Evolutionary conservation across 371 early-diverging fungal species (phyloP).

Genomic region (Vairimorpha ceranae): DNA sequence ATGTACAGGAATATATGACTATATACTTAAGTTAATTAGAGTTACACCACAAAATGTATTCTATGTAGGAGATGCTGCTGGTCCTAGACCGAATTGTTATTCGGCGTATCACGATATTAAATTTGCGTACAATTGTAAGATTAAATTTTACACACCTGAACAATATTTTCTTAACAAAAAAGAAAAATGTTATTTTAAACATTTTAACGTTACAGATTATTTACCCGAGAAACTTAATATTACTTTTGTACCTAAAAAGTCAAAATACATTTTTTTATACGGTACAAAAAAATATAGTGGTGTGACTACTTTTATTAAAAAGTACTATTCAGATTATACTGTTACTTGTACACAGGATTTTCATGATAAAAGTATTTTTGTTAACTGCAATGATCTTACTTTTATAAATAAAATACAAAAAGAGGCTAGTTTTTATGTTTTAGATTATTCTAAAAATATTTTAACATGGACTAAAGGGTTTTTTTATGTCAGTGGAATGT

Average conservation of each 20-base stretch:
- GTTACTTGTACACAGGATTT: neutral
- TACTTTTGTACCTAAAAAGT: neutral
- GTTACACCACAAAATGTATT: neutral
- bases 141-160: conserved; percentile 41
- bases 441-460: conserved; percentile 20
- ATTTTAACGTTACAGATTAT: neutral
- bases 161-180: conserved; percentile 13
- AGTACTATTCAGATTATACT: conserved; percentile 15
- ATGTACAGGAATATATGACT: conserved; percentile 26
- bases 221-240: too few relatives aligned
- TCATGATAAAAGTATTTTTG: neutral
- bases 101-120: conserved; percentile 28
- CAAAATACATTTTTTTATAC: conserved; percentile 26
- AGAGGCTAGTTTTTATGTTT: conserved; percentile 5
- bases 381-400: conserved; percentile 2
- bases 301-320: conserved; percentile 26
- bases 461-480: conserved; percentile 23
- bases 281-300: conserved; percentile 33
- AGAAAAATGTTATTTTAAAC: neutral
- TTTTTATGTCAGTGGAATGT: conserved; percentile 2
- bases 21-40: conserved; percentile 1
- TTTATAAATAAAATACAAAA: neutral
- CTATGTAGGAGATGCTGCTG: conserved; percentile 44
- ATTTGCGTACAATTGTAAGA: conserved; percentile 41
- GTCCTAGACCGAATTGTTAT: neutral